phyloP scores from a whole-genome alignment of 306 rosid species.

The Citrullus colocynthis region DNA sequence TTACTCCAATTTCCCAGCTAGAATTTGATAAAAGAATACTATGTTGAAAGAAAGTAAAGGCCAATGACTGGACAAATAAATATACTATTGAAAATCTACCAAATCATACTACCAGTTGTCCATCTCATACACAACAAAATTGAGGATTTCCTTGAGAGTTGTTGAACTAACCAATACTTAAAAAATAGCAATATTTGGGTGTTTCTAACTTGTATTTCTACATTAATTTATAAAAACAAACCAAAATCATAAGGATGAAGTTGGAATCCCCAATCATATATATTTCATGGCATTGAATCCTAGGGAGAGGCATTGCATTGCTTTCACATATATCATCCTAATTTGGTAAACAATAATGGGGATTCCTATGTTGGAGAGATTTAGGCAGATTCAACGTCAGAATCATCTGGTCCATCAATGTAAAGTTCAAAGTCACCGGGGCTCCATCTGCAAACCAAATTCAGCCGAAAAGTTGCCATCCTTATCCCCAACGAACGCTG shows the following conservation, averaged over 20 bases:
- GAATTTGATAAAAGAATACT: too few species aligned
- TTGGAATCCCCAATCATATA: not conserved
- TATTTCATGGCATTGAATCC: not conserved
- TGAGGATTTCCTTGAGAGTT: too few species aligned
- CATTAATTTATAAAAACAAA: too few species aligned
- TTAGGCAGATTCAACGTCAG: constrained; percentile 59
- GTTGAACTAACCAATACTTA: too few species aligned
- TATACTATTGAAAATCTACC: too few species aligned
- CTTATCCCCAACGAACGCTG: constrained; percentile 73
- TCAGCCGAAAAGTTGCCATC: constrained; percentile 71
- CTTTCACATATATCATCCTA: not conserved
- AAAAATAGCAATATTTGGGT: too few species aligned
- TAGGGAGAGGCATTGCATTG: not conserved
- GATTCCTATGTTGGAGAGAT: not conserved
- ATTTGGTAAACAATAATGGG: not conserved
- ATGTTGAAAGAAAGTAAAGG: too few species aligned
- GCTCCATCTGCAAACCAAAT: constrained; percentile 74
- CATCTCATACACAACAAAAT: too few species aligned
- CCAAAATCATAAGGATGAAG: not conserved
- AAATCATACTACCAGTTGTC: too few species aligned
- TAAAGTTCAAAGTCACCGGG: constrained; percentile 60
- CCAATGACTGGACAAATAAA: too few species aligned
- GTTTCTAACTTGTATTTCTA: too few species aligned
- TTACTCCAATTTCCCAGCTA: too few species aligned
- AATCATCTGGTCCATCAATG: constrained; percentile 53